A percentile compares a stretch with the other conserved stretches of the same genome.
These are phyloP conservation scores for Gamsiella multidivaricata DNA, from an alignment of 192 early-diverging fungal genomes.

Conservation along the genomic window DNA sequence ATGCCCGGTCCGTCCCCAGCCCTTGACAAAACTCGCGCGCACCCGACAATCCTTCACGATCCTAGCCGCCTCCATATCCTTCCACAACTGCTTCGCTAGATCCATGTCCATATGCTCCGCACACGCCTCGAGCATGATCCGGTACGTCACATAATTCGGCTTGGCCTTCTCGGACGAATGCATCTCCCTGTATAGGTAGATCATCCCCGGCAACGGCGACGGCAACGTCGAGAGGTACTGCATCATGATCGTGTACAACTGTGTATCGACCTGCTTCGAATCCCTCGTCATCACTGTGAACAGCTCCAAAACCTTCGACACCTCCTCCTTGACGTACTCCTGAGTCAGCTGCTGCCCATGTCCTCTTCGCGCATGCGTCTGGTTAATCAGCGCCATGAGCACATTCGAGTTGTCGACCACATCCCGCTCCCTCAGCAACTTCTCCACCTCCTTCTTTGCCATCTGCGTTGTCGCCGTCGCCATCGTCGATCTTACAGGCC, in stretches of 20 bases:
- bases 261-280: constrained; percentile 20
- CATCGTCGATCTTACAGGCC: background rate
- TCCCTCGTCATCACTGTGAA: constrained; percentile 39
- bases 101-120: constrained; percentile 54
- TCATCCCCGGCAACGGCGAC: constrained; percentile 45
- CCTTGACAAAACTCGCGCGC: constrained; percentile 35
- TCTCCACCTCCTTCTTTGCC: background rate
- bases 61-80: constrained; percentile 11
- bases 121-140: constrained; percentile 44
- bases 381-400: constrained; percentile 37
- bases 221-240: constrained; percentile 48
- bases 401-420: constrained; percentile 40
- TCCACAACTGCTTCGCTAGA: constrained; percentile 19
- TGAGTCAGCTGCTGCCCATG: constrained; percentile 9
- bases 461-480: background rate
- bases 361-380: constrained; percentile 13
- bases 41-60: constrained; percentile 22
- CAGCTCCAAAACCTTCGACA: constrained; percentile 40
- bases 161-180: constrained; percentile 6
- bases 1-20: constrained; percentile 26
- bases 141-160: constrained; percentile 34
- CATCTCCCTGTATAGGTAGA: constrained; percentile 47
- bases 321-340: constrained; percentile 41
- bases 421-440: background rate
- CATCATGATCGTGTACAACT: constrained; percentile 53